Conservation (phyloP, 768 basidiomycete genomes). For the Hydnum rufescens region DNA sequence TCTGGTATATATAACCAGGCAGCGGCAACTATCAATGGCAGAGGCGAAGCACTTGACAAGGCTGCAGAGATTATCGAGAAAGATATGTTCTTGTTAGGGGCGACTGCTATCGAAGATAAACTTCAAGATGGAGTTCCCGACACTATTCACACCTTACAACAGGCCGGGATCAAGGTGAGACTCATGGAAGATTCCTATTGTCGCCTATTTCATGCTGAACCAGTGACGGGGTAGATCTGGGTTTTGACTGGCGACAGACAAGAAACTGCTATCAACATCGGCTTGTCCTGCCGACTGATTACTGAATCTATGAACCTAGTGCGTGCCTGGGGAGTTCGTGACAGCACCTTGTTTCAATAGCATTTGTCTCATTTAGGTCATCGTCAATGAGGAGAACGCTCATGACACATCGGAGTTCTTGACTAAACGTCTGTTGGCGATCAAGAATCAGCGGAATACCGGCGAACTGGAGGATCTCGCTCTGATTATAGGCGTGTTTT, state of each 20-base stretch:
- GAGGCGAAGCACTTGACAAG: constrained; percentile 82
- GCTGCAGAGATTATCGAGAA: constrained; percentile 94
- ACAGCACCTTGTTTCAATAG: not conserved
- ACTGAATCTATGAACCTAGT: constrained; percentile 98
- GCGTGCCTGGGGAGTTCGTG: constrained; percentile 12
- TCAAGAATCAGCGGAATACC: constrained; percentile 77
- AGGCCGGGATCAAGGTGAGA: constrained; percentile 85
- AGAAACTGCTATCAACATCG: constrained; percentile 98
- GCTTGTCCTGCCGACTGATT: constrained; percentile 90
- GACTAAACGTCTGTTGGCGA: constrained; percentile 70
- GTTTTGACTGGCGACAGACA: constrained; percentile 95
- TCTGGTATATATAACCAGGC: constrained; percentile 73
- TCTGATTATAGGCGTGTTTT: constrained; percentile 62
- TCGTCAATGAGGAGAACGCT: constrained; percentile 78
- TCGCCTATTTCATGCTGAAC: not conserved
- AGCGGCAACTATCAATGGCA: constrained; percentile 85
- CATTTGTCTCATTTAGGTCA: constrained; percentile 59
- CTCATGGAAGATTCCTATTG: not conserved
- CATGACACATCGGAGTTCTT: constrained; percentile 72
- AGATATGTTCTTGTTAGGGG: constrained; percentile 80
- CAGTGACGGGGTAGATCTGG: constrained; percentile 45
- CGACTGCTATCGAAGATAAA: constrained; percentile 97
- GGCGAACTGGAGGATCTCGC: constrained; percentile 94
- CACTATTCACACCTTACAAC: constrained; percentile 90
- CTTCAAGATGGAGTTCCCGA: constrained; percentile 97